Evolutionary conservation across 1,139 yeast genomes (phyloP).

Genomic region (Suhomyces coccinellae): DNA sequence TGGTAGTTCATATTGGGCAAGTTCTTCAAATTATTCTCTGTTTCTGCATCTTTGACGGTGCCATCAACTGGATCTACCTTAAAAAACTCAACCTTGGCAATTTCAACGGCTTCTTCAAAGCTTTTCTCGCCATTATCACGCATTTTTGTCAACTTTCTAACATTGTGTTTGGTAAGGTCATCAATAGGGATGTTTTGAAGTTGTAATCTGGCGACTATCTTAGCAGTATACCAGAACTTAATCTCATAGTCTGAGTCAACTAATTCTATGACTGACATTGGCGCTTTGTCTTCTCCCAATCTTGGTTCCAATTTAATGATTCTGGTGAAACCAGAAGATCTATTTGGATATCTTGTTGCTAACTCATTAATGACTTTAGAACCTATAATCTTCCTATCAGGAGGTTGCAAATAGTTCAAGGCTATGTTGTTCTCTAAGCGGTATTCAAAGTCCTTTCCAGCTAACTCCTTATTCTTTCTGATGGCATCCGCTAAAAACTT

Average conservation of each 20-base stretch:
- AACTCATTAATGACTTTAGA: slow-evolving; percentile 67
- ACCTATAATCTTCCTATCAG: slow-evolving; percentile 41
- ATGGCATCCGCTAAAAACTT: slow-evolving; percentile 38
- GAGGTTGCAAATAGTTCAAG: slow-evolving; percentile 41
- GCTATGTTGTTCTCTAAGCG: slow-evolving; percentile 26
- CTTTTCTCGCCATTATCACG: slow-evolving; percentile 51
- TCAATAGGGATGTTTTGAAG: slow-evolving; percentile 65
- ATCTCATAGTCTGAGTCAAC: slow-evolving; percentile 76
- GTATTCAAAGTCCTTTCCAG: slow-evolving; percentile 21
- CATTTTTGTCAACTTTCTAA: slow-evolving; percentile 48
- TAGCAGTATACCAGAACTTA: slow-evolving; percentile 75
- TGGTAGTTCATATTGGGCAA: slow-evolving; percentile 33
- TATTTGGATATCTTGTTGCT: slow-evolving; percentile 57
- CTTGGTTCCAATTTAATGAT: slow-evolving; percentile 83
- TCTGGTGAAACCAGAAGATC: slow-evolving; percentile 85
- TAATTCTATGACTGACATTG: slow-evolving; percentile 84
- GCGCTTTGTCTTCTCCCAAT: slow-evolving; percentile 83
- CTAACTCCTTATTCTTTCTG: slow-evolving; percentile 15
- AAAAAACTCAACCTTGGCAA: slow-evolving; percentile 49
- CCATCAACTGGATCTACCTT: slow-evolving; percentile 24
- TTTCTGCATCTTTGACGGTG: slow-evolving; percentile 25
- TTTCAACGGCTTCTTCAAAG: slow-evolving; percentile 64
- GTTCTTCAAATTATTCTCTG: slow-evolving; percentile 34
- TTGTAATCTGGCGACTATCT: slow-evolving; percentile 77
- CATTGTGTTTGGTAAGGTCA: slow-evolving; percentile 57